Conservation (phyloP, 768 basidiomycete species). For the Lactifluus piperatus region DNA sequence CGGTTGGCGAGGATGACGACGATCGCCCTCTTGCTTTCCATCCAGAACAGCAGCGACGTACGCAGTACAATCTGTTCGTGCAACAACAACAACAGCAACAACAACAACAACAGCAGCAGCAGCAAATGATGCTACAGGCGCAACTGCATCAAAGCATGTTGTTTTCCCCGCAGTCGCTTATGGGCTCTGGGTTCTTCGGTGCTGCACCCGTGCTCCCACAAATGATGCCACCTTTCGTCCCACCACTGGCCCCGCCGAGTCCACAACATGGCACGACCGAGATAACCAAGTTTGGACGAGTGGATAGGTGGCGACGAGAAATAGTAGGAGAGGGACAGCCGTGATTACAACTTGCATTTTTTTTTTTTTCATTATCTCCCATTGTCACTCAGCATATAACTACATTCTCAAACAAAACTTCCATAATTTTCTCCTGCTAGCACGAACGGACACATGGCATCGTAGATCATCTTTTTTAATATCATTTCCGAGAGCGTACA, state of each 20-base stretch:
- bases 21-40: slow-evolving; percentile 64
- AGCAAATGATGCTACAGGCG: slow-evolving; percentile 40
- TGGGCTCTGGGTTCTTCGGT: slow-evolving; percentile 59
- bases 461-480: slow-evolving; percentile 13
- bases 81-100: too few relatives aligned
- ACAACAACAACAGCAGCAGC: slow-evolving; percentile 51
- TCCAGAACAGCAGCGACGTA: slow-evolving; percentile 71
- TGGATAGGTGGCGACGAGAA: slow-evolving; percentile 76
- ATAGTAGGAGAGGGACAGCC: slow-evolving; percentile 56
- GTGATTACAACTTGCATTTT: slow-evolving; percentile 13
- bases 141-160: slow-evolving; percentile 71
- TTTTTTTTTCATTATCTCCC: background rate
- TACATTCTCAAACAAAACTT: background rate
- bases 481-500: slow-evolving; percentile 23
- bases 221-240: slow-evolving; percentile 34
- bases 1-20: slow-evolving; percentile 32
- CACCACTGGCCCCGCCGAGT: slow-evolving; percentile 34
- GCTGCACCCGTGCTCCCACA: slow-evolving; percentile 35
- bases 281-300: slow-evolving; percentile 54
- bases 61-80: slow-evolving; percentile 39
- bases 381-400: background rate
- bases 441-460: slow-evolving; percentile 17
- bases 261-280: slow-evolving; percentile 59
- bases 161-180: slow-evolving; percentile 58
- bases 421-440: background rate